Conservation (phyloP, 164 flowering plant genomes). For the Buxus sempervirens region DNA sequence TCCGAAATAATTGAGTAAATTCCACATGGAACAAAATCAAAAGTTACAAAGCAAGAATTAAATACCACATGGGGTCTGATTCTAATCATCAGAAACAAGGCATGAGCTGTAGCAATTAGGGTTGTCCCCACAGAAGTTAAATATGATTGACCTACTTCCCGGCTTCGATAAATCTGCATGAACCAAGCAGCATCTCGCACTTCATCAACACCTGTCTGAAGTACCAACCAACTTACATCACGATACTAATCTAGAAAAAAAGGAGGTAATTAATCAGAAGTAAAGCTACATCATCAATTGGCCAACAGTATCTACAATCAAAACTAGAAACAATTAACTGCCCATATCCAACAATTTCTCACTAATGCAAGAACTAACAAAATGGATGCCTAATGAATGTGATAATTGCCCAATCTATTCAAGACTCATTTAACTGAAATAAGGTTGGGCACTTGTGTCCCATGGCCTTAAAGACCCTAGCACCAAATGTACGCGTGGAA, state of each 20-base stretch:
- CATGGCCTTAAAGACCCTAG: too few species aligned
- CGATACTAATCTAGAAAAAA: not conserved
- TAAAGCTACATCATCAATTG: constrained; percentile 2
- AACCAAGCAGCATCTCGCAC: constrained; percentile 35
- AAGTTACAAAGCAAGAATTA: constrained; percentile 1
- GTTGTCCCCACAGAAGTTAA: constrained; percentile 88
- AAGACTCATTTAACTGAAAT: too few species aligned
- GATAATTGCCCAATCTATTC: too few species aligned
- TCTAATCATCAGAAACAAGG: constrained; percentile 69
- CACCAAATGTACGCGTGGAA: too few species aligned
- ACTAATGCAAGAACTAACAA: not conserved
- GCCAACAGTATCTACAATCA: not conserved
- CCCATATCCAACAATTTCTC: not conserved
- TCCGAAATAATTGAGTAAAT: not conserved
- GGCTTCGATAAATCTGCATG: constrained; percentile 83
- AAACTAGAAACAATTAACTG: not conserved
- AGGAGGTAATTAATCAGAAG: not conserved
- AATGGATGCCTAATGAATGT: too few species aligned
- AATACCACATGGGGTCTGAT: constrained; percentile 93
- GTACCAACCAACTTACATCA: constrained; percentile 9
- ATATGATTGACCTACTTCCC: constrained; percentile 96
- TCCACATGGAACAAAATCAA: not conserved
- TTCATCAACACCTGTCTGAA: constrained; percentile 32
- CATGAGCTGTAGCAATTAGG: constrained; percentile 72
- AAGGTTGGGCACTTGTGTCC: too few species aligned